phyloP scores from a whole-genome alignment of 1,284 basidiomycete species.

The Termitomyces sp. region DNA sequence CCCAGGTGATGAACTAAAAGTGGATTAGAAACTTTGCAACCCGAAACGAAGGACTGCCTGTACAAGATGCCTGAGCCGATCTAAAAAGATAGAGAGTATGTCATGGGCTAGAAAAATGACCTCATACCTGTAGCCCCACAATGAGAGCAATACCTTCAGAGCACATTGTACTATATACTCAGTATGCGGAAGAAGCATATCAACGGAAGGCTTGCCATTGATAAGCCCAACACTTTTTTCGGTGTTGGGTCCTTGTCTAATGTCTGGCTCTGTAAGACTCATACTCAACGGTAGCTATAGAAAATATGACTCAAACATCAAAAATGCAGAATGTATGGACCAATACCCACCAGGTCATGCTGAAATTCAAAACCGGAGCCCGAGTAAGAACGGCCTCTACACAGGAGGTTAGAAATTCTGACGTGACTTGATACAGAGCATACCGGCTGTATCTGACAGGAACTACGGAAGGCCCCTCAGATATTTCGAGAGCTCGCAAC shows the following conservation, averaged over 20 bases:
- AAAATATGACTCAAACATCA: background rate
- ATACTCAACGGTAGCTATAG: constrained; percentile 60
- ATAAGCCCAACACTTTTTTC: constrained; percentile 76
- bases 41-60: constrained; percentile 19
- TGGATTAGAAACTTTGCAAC: constrained; percentile 1
- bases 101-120: background rate
- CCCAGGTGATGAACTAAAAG: constrained; percentile 76
- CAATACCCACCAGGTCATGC: constrained; percentile 45
- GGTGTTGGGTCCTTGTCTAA: constrained; percentile 35
- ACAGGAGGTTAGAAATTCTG: background rate
- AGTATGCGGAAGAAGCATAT: background rate
- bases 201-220: constrained; percentile 52
- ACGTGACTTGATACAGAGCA: constrained; percentile 9
- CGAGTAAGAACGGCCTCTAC: constrained; percentile 17
- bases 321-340: background rate
- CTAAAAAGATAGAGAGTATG: constrained; percentile 26
- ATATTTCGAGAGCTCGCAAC: constrained; percentile 71
- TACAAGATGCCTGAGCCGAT: constrained; percentile 94
- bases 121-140: constrained; percentile 67
- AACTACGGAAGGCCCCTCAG: constrained; percentile 45
- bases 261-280: constrained; percentile 65
- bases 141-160: constrained; percentile 74
- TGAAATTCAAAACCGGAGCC: constrained; percentile 19
- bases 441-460: constrained; percentile 29
- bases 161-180: constrained; percentile 1